Percentiles rank a stretch among this genome's conserved stretches.
Evolutionary conservation across 202 grass and related monocot species (phyloP).

Genomic region (Sporobolus alterniflorus): DNA sequence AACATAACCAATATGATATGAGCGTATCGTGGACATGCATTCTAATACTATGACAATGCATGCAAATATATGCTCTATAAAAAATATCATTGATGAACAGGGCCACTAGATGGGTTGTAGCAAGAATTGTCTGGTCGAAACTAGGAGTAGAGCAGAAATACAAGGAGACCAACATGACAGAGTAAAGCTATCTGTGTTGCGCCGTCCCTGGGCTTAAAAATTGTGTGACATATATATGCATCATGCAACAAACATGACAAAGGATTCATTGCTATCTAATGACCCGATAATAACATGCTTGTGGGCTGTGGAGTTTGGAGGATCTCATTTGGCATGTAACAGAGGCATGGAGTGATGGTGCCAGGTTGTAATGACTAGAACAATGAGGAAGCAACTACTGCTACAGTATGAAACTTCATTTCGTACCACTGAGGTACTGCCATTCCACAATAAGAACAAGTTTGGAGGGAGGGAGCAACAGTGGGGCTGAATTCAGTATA

Average conservation of each 20-base stretch:
- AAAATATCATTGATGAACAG: conserved; percentile 3
- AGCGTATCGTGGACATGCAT: not conserved
- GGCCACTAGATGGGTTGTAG: no score
- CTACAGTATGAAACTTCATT: not conserved
- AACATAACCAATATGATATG: conserved; percentile 1
- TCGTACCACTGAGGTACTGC: not conserved
- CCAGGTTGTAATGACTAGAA: not conserved
- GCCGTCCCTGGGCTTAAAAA: not conserved
- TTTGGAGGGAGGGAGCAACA: not conserved
- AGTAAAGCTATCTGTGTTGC: not conserved
- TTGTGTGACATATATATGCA: not conserved
- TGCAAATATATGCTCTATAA: conserved; percentile 9
- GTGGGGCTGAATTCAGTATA: not conserved
- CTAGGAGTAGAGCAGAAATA: not conserved
- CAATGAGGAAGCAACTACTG: not conserved
- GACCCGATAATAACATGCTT: not conserved
- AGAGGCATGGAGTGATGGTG: not conserved
- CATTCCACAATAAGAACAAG: not conserved
- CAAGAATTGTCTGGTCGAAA: not conserved
- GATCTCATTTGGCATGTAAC: not conserved
- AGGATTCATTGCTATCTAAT: not conserved
- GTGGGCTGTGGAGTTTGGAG: not conserved
- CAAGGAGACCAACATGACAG: no score
- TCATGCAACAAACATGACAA: not conserved
- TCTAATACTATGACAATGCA: not conserved